A percentile compares a stretch with the other conserved stretches of the same genome.
phyloP scores from a whole-genome alignment of 2,329 filamentous ascomycete species.

The Penicillium sp. region DNA sequence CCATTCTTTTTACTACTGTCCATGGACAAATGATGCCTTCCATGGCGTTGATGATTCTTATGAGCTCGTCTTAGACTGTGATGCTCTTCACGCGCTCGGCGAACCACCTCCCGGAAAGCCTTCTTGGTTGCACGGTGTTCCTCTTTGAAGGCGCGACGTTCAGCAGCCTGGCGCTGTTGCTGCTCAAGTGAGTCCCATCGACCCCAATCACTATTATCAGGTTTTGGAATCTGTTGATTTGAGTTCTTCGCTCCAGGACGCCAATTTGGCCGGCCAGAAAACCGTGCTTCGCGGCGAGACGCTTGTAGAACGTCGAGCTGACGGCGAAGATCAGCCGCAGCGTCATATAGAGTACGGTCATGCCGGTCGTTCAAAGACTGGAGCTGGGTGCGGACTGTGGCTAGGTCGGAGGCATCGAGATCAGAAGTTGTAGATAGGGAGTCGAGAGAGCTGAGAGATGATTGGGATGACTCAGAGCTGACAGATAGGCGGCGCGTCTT shows the following conservation, averaged over 20 bases:
- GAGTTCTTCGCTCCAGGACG: slow-evolving; percentile 15
- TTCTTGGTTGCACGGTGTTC: slow-evolving; percentile 40
- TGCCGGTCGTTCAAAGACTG: slow-evolving; percentile 36
- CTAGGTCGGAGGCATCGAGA: slow-evolving; percentile 36
- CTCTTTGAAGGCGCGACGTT: slow-evolving; percentile 36
- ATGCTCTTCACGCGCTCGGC: slow-evolving; percentile 38
- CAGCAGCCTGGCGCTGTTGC: slow-evolving; percentile 29
- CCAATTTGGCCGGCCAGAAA: slow-evolving; percentile 25
- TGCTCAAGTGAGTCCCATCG: slow-evolving; percentile 40
- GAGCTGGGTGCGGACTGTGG: slow-evolving; percentile 37
- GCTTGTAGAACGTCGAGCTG: slow-evolving; percentile 36
- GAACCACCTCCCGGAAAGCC: slow-evolving; percentile 37
- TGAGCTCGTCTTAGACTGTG: slow-evolving; percentile 28
- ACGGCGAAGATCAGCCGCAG: slow-evolving; percentile 36
- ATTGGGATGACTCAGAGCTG: slow-evolving; percentile 32
- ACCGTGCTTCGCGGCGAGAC: slow-evolving; percentile 33
- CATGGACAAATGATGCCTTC: neutral
- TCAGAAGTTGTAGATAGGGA: slow-evolving; percentile 40
- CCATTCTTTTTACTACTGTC: neutral
- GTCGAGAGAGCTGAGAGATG: slow-evolving; percentile 40
- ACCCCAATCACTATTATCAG: slow-evolving; percentile 29
- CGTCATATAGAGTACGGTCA: slow-evolving; percentile 37
- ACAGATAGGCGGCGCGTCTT: slow-evolving; percentile 30
- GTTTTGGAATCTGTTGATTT: slow-evolving; percentile 7
- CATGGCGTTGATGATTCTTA: slow-evolving; percentile 22